phyloP scores from a whole-genome alignment of 106 monocot species.

The Phalaenopsis aphrodite region DNA sequence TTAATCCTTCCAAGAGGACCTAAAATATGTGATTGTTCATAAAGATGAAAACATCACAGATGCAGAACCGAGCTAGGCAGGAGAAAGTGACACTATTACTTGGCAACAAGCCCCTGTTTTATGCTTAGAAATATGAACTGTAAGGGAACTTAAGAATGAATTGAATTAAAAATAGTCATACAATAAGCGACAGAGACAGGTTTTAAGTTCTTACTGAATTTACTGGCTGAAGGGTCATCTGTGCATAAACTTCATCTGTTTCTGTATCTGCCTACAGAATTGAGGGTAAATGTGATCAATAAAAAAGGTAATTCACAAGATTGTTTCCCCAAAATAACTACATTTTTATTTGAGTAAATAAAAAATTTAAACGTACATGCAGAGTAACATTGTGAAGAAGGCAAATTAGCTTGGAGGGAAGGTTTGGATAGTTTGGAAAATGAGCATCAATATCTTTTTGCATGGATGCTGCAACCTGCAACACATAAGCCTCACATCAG shows the following conservation, averaged over 20 bases:
- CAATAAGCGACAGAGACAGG: neutral
- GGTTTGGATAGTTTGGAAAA: conserved; percentile 76
- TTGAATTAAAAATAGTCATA: neutral
- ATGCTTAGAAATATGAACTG: neutral
- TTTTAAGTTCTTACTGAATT: conserved; percentile 41
- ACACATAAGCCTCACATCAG: neutral
- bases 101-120: neutral
- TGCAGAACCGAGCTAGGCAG: neutral
- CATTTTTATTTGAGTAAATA: neutral
- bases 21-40: neutral
- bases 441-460: conserved; percentile 64
- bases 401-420: conserved; percentile 76
- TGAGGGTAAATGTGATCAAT: neutral
- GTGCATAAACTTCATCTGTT: conserved; percentile 94
- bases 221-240: conserved; percentile 90
- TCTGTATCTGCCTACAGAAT: conserved; percentile 70
- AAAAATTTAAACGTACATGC: conserved; percentile 39
- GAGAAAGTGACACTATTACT: neutral
- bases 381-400: conserved; percentile 79
- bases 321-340: neutral
- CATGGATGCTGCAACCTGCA: conserved; percentile 91
- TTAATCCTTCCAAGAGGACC: neutral
- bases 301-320: neutral
- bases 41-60: neutral
- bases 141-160: neutral